A percentile compares a stretch with the other conserved stretches of the same genome.
Evolutionary conservation across 2,329 filamentous ascomycete species (phyloP).

Genomic region (Sarocladium kiliense): DNA sequence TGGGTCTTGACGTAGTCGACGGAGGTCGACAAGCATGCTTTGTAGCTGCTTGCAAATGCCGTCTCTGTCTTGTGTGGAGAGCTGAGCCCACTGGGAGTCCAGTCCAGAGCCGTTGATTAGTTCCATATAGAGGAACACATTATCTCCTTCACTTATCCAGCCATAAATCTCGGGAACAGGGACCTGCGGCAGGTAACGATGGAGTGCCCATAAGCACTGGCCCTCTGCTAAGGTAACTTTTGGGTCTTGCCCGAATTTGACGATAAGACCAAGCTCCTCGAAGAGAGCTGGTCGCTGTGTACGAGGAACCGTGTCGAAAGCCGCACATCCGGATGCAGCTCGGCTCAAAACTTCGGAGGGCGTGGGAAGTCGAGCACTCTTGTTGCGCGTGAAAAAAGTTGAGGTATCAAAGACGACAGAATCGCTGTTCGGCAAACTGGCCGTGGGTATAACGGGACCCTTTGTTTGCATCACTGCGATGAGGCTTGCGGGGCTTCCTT

Average conservation of each 20-base stretch:
- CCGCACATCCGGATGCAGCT: background rate
- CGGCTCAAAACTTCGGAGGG: background rate
- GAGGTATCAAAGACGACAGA: background rate
- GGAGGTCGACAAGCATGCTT: background rate
- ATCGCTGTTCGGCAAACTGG: background rate
- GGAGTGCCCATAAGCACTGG: slow-evolving; percentile 11
- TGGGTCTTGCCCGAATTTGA: slow-evolving; percentile 10
- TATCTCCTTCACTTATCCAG: background rate
- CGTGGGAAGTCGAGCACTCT: background rate
- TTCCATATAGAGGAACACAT: slow-evolving; percentile 12
- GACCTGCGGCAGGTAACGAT: slow-evolving; percentile 9
- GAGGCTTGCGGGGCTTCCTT: no score
- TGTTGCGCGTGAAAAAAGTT: background rate
- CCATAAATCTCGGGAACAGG: slow-evolving; percentile 16
- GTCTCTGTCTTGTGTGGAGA: slow-evolving; percentile 1
- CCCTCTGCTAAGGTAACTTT: slow-evolving; percentile 8
- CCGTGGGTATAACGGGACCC: background rate
- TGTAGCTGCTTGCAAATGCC: slow-evolving; percentile 8
- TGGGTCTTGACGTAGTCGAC: slow-evolving; percentile 8
- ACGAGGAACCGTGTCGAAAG: background rate
- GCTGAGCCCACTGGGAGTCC: slow-evolving; percentile 7
- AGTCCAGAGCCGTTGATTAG: slow-evolving; percentile 8
- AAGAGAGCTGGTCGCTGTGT: slow-evolving; percentile 4
- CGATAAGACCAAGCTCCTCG: slow-evolving; percentile 12
- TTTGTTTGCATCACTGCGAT: no score